Evolutionary conservation across 495 filamentous ascomycete genomes (phyloP), one percentile per base, ranked within the genome.

Genomic region (Penicillium longicatenatum): DNA sequence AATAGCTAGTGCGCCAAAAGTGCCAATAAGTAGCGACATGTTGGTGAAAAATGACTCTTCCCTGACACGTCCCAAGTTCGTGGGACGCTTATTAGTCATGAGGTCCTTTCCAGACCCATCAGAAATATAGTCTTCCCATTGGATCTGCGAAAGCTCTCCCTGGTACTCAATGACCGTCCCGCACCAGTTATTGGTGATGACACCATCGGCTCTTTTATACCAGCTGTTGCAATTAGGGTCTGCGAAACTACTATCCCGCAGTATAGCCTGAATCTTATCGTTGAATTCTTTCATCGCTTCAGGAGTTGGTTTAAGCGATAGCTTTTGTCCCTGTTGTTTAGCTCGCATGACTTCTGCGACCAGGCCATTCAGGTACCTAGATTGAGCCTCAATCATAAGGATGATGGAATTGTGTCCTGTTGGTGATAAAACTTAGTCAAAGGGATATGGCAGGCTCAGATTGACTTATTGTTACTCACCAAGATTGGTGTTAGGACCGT

Each of bases 381-480:
- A 75, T 59, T 86, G 81, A 0, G 80, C 77, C 61, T 87, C 84
- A 55, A 85, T 85, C 81, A 84, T 85, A 29, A 85, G 69, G 35
- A 84, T 79, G 48, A 86, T 82, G 48, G 74, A 77, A 49, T 79
- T 83, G 58, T 84, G 81, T 0, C 72, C 74, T 73, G 26, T 53
- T 3, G 7, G 17, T 30, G 24, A n/a, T 31, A 30, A 39, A 12
- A 3, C 8, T 39, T n/a, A 17, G 37, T 4, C 6, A 39, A 39
- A 17, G 16, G 16, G 0, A n/a, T 12, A 39, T 17, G 16, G 3
- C 14, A 17, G 7, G 14, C 1, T 39, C 16, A 39, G 14, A 1
- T 17, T 39, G 37, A 17, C 8, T 46, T n/a, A 12, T 10, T 11
- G 9, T n/a, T 44, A 64, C 67, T 68, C 22, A 68, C 74, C 76